Conservation (phyloP, 2,329 filamentous ascomycete genomes). For the Diaporthe sp. region DNA sequence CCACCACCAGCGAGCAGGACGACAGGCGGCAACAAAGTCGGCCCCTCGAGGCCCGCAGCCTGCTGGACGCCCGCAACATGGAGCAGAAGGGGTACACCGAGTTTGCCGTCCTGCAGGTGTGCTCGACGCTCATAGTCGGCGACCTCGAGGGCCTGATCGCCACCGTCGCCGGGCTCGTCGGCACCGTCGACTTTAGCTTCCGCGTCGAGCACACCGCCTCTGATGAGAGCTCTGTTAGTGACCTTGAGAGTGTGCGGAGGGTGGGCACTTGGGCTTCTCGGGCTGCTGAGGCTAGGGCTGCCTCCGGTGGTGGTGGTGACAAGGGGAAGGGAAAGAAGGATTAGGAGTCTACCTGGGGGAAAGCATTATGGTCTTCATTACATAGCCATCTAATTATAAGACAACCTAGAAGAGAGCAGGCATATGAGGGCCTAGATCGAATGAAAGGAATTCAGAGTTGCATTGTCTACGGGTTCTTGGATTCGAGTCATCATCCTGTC, state of each 20-base stretch:
- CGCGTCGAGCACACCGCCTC: constrained; percentile 52
- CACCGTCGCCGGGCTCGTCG: constrained; percentile 74
- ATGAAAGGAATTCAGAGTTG: too few species aligned
- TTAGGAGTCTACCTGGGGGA: not conserved
- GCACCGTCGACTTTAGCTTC: constrained; percentile 80
- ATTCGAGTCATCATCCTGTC: not conserved
- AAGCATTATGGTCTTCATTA: too few species aligned
- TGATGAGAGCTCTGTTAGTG: constrained; percentile 27
- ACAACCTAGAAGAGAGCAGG: too few species aligned
- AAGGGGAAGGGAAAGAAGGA: constrained; percentile 31
- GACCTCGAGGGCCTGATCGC: constrained; percentile 73
- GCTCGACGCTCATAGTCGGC: constrained; percentile 74
- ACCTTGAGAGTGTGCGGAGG: constrained; percentile 24
- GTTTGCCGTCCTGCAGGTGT: constrained; percentile 80
- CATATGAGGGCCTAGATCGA: too few species aligned
- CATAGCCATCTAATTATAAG: too few species aligned
- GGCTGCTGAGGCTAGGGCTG: constrained; percentile 20
- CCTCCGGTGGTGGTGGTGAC: not conserved
- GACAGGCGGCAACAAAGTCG: not conserved
- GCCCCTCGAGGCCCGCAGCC: constrained; percentile 45
- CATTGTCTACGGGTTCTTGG: not conserved
- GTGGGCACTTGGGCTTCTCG: constrained; percentile 31
- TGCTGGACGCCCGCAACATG: constrained; percentile 73
- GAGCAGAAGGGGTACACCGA: constrained; percentile 79
- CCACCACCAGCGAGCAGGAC: not conserved